These are phyloP conservation scores for Xylariaceae sp. DNA, from an alignment of 2,329 filamentous ascomycete species.

Conservation along the genomic window DNA sequence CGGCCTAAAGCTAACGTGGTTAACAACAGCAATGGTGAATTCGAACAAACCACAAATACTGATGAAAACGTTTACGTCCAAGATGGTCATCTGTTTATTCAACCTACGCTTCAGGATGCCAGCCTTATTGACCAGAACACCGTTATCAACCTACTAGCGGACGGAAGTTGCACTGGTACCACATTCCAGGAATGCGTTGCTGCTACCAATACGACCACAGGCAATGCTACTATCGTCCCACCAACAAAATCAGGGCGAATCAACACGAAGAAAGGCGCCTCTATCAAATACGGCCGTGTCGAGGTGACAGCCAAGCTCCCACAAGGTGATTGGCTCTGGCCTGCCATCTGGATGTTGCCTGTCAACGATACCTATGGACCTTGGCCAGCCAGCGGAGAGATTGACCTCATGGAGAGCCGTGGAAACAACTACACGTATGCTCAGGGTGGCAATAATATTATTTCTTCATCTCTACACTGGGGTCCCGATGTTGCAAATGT, in stretches of 20 bases:
- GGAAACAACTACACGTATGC: conserved; percentile 77
- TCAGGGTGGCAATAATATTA: conserved; percentile 77
- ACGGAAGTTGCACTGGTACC: conserved; percentile 65
- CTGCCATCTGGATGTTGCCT: conserved; percentile 88
- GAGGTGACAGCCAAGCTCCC: conserved; percentile 77
- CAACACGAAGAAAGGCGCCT: conserved; percentile 66
- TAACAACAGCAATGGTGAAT: conserved; percentile 66
- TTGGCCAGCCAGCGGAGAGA: conserved; percentile 79
- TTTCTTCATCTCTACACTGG: conserved; percentile 78
- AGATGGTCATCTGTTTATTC: conserved; percentile 67
- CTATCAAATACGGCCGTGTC: conserved; percentile 75
- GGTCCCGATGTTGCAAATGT: conserved; percentile 63
- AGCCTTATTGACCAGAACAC: conserved; percentile 62
- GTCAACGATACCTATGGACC: conserved; percentile 66
- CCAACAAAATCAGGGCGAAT: conserved; percentile 75
- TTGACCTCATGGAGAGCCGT: conserved; percentile 76
- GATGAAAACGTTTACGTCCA: conserved; percentile 73
- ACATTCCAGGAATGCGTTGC: conserved; percentile 60
- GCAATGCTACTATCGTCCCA: conserved; percentile 71
- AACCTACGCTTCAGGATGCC: conserved; percentile 71
- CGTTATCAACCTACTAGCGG: conserved; percentile 62
- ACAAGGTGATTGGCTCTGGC: conserved; percentile 82
- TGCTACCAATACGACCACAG: conserved; percentile 65
- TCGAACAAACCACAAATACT: conserved; percentile 68
- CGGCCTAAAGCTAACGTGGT: too few species aligned